Percentiles rank a stretch among this genome's conserved stretches.
Conservation (phyloP, 1,139 yeast species). For the Sugiyamaella pinicola region DNA sequence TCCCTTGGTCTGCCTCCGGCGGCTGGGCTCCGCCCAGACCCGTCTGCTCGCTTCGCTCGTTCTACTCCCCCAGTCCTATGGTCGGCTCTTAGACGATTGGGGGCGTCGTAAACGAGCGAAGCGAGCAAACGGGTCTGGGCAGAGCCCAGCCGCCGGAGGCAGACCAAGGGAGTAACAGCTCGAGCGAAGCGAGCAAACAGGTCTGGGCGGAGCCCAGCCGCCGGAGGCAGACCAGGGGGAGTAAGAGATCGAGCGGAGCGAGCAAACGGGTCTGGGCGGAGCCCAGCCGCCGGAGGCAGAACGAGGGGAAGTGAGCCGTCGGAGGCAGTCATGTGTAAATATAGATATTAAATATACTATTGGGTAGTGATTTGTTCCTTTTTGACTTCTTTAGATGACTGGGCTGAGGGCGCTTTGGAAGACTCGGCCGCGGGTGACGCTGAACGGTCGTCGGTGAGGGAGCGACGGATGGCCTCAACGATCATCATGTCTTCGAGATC, state of each 20-base stretch:
- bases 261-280: neutral
- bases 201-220: conserved; percentile 2
- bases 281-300: neutral
- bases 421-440: conserved; percentile 4
- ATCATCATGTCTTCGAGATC: conserved; percentile 77
- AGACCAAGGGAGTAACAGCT: neutral
- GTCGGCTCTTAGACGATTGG: too few relatives aligned
- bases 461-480: conserved; percentile 74
- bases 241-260: neutral
- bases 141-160: neutral
- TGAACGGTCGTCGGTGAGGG: conserved; percentile 22
- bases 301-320: neutral
- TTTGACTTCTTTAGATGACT: conserved; percentile 14
- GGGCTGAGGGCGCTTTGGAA: conserved; percentile 9
- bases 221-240: neutral
- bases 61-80: neutral
- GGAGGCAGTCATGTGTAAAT: too few relatives aligned
- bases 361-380: conserved; percentile 18
- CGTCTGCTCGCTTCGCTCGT: neutral
- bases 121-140: neutral
- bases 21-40: neutral
- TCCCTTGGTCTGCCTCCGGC: neutral
- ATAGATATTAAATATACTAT: neutral
- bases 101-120: neutral
- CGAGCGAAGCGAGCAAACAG: neutral